phyloP scores from a whole-genome alignment of 148 eudicot genomes.

The Bassia scoparia region DNA sequence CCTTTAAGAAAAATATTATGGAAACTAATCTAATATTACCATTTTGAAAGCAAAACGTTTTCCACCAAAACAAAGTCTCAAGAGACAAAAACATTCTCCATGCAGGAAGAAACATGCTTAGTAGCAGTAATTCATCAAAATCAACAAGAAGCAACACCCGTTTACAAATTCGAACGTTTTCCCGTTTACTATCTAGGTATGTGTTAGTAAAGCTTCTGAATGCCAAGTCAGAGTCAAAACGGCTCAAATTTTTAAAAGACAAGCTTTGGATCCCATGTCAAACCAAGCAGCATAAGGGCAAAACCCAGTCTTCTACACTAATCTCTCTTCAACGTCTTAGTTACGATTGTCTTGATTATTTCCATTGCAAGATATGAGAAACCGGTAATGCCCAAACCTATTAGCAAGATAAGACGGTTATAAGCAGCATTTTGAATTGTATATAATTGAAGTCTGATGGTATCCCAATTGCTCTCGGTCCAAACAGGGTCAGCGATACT shows the following conservation, averaged over 20 bases:
- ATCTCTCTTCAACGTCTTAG: slow-evolving; percentile 74
- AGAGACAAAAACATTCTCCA: too few relatives aligned
- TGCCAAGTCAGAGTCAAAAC: neutral
- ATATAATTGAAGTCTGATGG: slow-evolving; percentile 56
- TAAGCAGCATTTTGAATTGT: slow-evolving; percentile 48
- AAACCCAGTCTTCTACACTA: slow-evolving; percentile 13
- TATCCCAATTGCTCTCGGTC: slow-evolving; percentile 95
- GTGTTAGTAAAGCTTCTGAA: slow-evolving; percentile 3
- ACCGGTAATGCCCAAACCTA: slow-evolving; percentile 59
- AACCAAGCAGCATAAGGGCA: neutral
- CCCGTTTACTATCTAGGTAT: neutral
- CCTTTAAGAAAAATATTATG: too few relatives aligned
- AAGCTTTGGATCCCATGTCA: too few relatives aligned
- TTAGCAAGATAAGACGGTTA: slow-evolving; percentile 53
- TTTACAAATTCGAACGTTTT: too few relatives aligned
- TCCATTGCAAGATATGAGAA: slow-evolving; percentile 52
- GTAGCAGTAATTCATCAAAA: neutral
- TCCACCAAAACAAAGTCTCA: too few relatives aligned
- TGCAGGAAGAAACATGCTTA: too few relatives aligned
- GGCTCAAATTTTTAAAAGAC: neutral
- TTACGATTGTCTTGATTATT: slow-evolving; percentile 45
- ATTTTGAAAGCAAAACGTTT: too few relatives aligned
- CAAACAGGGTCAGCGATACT: slow-evolving; percentile 68
- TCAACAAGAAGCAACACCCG: too few relatives aligned
- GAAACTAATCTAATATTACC: too few relatives aligned